Evolutionary conservation across 371 early-diverging fungal species (phyloP), one percentile per base, ranked within the genome.

Genomic region (Sporodiniella umbellata): DNA sequence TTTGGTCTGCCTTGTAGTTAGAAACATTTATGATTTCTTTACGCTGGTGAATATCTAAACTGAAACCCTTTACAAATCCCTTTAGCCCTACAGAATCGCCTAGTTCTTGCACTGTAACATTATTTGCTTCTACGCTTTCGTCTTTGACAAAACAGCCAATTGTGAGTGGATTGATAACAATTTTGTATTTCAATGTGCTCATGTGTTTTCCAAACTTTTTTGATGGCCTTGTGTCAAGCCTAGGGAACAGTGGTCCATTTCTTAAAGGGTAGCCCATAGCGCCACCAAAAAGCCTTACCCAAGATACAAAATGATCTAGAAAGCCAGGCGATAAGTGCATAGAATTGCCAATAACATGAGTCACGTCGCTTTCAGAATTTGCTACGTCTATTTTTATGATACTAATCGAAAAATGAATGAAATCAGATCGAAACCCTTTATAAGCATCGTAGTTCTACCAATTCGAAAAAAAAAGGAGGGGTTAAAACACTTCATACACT

Each of bases 341-440:
- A 0, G 68, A 64, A 37, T 73, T 73, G 0, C 70, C 66, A 0
- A 51, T 42, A 5, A 61, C 59, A 14, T 38, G 53, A 14, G 50
- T 30, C 23, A 33, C 50, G n/a, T 45, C 58, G 19, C 31, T 33
- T 5, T 54, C 48, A 8, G 44, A 8, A 1, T 51, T 43, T n/a
- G 42, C 43, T 8, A 33, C 19, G 25, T 24, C 42, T 12, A 40
- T 39, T 38, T 56, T 64, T 17, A 68, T 44, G 2, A 74, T 59
- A 47, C 79, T 73, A 15, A 85, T 48, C 8, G 72, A 68, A 1
- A 86, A 56, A 50, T 85, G 77, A 30, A 86, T 79, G 48, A 46
- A 64, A 35, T 70, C 62, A 0, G 84, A 79, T 47, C 86, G 70
- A 57, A 85, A 88, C 8, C 87, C 87, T 15, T 46, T 54, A 60